Base-by-base conservation (phyloP, 1,284 basidiomycete genomes). In the Cutaneotrichosporon dermatis region DNA sequence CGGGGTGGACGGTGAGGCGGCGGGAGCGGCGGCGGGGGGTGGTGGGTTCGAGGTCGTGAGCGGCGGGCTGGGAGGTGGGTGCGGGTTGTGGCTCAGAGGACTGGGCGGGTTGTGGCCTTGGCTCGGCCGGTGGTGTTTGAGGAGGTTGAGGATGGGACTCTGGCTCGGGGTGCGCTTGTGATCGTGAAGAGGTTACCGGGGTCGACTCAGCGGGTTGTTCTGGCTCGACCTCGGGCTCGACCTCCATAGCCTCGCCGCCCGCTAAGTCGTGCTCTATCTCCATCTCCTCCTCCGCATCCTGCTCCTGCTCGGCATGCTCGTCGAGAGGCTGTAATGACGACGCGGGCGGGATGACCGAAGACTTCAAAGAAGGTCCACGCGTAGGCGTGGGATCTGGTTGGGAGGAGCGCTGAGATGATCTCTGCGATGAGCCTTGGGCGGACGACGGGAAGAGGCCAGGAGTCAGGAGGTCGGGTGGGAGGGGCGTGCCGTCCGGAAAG, bases 401-500 rank as follows among this genome's bases (percentile, higher is more conserved):
- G 10, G 54, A 9, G 3, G 25, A 40, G 52, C 7, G 40, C 7
- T 44, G 42, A 10, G 42, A 46, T 35, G n/a, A 7, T 12, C 33
- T 12, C 8, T 15, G 11, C 1, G 51, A 41, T 16, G 50, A 39
- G 11, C 16, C 9, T 10, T 25, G 25, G 25, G 25, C 25, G 25
- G 25, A 25, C 25, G 25, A 25, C 3, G 25, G 25, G 39, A 40
- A 40, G 39, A 40, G 39, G 4, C 16, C 16, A 0, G 50, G 42
- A 2, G 41, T 34, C 3, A 7, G 33, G 12, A 40, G 36, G n/a
- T 41, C 37, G 12, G 51, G 36, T 1, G 55, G 48, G 4, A 46
- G 44, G 13, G 59, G 46, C 1, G 48, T 45, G 36, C 56, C 52
- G n/a, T 58, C 56, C 4, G 59, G 59, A 25, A 57, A 64, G 10